Evolutionary conservation across 345 rosid genomes (phyloP), one percentile per base, ranked within the genome.

Genomic region (Microthlaspi erraticum): DNA sequence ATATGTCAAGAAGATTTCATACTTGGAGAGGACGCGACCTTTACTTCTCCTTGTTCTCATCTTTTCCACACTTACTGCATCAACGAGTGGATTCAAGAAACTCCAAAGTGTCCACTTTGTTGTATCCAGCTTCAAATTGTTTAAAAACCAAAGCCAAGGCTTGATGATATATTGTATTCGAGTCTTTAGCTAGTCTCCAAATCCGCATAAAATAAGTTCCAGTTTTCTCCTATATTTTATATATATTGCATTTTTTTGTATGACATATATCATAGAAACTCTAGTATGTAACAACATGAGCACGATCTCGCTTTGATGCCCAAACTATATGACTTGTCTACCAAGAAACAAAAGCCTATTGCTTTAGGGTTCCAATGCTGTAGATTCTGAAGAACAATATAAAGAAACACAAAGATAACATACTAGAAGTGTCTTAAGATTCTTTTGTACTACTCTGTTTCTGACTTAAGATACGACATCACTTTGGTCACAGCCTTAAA

Each of bases 351-450:
- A 45, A 85, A 76, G 76, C 23, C 78, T 1, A 44, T 44, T 17
- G 77, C 83, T 50, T 51, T 83, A 61, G 75, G 77, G 46, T 86
- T 87, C 44, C 89, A 77, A 5, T 88, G 95, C 38, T 88, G 84
- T 77, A 88, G 87, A 76, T 76, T 76, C 67, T 75, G 46, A 61
- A 43, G n/a, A n/a, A n/a, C n/a, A n/a, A n/a, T n/a, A n/a, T n/a
- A n/a, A n/a, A n/a, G n/a, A n/a, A n/a, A n/a, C n/a, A n/a, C n/a
- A 9, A 26, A 17, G 0, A 45, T 2, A 5, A 18, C 64, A 72
- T 10, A 20, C n/a, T 5, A 44, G 1, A 55, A 45, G 14, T 32
- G 50, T 49, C 8, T 13, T 55, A 8, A 16, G 52, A 65, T 73
- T 48, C 11, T 65, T 65, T 73, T 56, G 43, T 65, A 46, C 14